phyloP scores from a whole-genome alignment of 202 grass and related monocot species.

The Schoenoplectus tabernaemontani region DNA sequence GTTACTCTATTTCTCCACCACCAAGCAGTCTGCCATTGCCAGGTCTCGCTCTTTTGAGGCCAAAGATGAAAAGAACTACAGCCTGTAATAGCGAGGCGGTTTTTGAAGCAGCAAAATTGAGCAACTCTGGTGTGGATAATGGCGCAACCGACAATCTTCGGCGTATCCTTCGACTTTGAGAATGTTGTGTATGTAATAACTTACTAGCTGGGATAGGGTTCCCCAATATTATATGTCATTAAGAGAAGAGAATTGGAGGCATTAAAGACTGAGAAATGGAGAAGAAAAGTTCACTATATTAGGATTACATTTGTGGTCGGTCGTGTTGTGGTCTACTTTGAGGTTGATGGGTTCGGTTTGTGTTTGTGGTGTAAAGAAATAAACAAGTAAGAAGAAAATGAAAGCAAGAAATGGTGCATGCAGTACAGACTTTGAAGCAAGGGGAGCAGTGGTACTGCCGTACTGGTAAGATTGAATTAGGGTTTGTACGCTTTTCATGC shows the following conservation, averaged over 20 bases:
- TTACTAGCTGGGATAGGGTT: background rate
- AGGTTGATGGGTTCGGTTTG: slow-evolving; percentile 13
- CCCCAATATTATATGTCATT: slow-evolving; percentile 4
- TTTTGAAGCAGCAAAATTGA: background rate
- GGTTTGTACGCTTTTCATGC: slow-evolving; percentile 25
- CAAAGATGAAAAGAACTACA: background rate
- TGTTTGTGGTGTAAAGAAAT: background rate
- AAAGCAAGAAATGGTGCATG: slow-evolving; percentile 12
- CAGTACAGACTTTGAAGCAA: slow-evolving; percentile 9
- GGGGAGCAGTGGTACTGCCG: background rate
- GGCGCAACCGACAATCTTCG: slow-evolving; percentile 33
- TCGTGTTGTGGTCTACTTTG: slow-evolving; percentile 14
- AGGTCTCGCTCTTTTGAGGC: slow-evolving; percentile 24
- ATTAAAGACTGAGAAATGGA: background rate
- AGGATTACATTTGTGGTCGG: slow-evolving; percentile 16
- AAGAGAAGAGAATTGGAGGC: slow-evolving; percentile 6
- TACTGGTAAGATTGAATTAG: background rate
- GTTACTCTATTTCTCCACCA: slow-evolving; percentile 31
- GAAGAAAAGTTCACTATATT: slow-evolving; percentile 6
- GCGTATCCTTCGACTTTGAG: slow-evolving; percentile 22
- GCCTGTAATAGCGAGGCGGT: slow-evolving; percentile 1
- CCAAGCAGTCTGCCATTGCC: slow-evolving; percentile 40
- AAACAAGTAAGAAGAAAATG: background rate
- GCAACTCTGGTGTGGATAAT: slow-evolving; percentile 13
- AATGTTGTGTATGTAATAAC: background rate